Base-by-base conservation (phyloP, 805 yeast species). In the Komagataella phaffii region DNA sequence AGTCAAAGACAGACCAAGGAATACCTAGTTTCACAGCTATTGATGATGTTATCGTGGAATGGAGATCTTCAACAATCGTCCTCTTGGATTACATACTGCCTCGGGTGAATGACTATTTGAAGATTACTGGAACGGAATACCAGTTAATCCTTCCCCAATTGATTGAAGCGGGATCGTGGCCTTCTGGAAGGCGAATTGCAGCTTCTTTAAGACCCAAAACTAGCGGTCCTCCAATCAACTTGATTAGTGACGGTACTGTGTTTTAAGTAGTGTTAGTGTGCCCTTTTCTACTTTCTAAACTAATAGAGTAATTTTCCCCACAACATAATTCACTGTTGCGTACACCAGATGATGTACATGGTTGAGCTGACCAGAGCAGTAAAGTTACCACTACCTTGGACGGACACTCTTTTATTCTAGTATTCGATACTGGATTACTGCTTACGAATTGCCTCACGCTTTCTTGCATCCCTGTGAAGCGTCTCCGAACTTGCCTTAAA, bases 91-190 rank as follows among this genome's bases (percentile, higher is more conserved):
- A 67, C 54, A 60, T 81, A 3, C 64, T 80, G 18, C 79, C 79
- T 10, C 54, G 75, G 50, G 75, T 80, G 44, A 81, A 81, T 56
- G 65, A 71, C 24, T 66, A 68, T 50, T 59, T 80, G 49, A 64
- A 62, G 0, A 65, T 67, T 36, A 56, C 53, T 7, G 61, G 60
- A 17, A 62, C 67, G 5, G 53, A 57, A 7, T 63, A 56, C 50
- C 65, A 66, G 48, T 58, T 81, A 48, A 55, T 62, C 7, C 61
- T 81, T 46, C 81, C 85, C 1, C 86, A 81, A 60, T 59, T 81
- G 52, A 75, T 81, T 48, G 87, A 81, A 56, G 85, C 86, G 2
- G 87, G 87, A 0, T 73, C 80, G 30, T 81, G 87, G 87, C 76
- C 75, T 55, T 76, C 82, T 2, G 87, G 87, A 1, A 67, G 87